These are phyloP conservation scores for Nicotiana undulata DNA, from an alignment of 257 asterid genomes.

Conservation along the genomic window DNA sequence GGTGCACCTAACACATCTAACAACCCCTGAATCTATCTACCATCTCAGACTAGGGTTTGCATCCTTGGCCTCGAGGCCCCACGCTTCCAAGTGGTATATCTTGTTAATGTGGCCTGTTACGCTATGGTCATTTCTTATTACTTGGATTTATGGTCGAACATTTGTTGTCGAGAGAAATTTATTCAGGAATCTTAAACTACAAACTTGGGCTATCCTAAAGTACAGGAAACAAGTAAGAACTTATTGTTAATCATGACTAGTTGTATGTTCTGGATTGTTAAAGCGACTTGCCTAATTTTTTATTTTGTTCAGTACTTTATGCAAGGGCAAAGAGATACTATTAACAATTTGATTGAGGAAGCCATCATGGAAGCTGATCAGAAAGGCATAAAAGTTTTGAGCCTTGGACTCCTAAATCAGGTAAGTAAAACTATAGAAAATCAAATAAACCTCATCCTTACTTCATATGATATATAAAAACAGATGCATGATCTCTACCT, in stretches of 20 bases:
- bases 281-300: neutral
- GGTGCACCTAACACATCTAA: neutral
- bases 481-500: neutral
- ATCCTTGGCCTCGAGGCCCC: neutral
- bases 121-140: slow-evolving; percentile 20
- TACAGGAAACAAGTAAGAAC: slow-evolving; percentile 51
- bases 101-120: slow-evolving; percentile 32
- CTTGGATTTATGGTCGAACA: slow-evolving; percentile 15
- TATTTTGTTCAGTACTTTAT: slow-evolving; percentile 32
- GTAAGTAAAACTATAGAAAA: slow-evolving; percentile 13
- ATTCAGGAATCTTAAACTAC: slow-evolving; percentile 14
- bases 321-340: slow-evolving; percentile 42
- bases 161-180: slow-evolving; percentile 28
- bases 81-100: slow-evolving; percentile 21
- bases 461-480: neutral
- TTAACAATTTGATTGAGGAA: slow-evolving; percentile 54
- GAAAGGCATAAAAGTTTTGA: slow-evolving; percentile 53
- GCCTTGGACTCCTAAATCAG: slow-evolving; percentile 76
- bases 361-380: slow-evolving; percentile 59
- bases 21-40: neutral
- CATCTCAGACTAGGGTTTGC: neutral
- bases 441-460: neutral
- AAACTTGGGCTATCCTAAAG: slow-evolving; percentile 29
- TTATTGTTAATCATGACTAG: neutral
- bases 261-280: neutral